phyloP scores from a whole-genome alignment of 2,329 filamentous ascomycete genomes.

The Metarhizium guizhouense region DNA sequence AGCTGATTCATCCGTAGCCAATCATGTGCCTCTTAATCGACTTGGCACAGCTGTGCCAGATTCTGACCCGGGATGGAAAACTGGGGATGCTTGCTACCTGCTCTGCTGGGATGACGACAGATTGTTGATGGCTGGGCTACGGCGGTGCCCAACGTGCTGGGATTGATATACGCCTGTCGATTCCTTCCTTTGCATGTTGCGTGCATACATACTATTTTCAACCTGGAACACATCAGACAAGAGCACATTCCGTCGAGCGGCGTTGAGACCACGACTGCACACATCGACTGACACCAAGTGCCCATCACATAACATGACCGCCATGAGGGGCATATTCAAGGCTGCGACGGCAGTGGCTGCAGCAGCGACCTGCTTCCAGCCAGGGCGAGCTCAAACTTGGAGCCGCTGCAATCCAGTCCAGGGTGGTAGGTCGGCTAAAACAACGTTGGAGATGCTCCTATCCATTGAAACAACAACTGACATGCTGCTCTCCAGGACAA shows the following conservation, averaged over 20 bases:
- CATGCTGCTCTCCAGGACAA: conserved; percentile 26
- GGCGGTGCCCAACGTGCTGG: neutral
- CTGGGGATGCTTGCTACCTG: neutral
- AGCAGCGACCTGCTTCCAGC: conserved; percentile 6
- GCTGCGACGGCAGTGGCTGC: conserved; percentile 1
- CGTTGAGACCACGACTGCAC: neutral
- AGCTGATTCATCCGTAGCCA: neutral
- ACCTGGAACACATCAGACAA: no score
- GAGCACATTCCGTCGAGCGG: no score
- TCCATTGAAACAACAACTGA: neutral
- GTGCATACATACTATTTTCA: no score
- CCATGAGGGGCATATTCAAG: conserved; percentile 1
- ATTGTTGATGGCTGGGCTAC: neutral
- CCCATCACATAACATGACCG: neutral
- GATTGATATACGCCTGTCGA: neutral
- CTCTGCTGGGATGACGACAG: neutral
- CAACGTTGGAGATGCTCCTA: neutral
- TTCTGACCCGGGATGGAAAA: neutral
- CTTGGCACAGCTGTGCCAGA: neutral
- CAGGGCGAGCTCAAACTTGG: conserved; percentile 29
- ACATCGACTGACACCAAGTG: neutral
- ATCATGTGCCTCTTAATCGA: neutral
- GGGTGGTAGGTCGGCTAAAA: conserved; percentile 18
- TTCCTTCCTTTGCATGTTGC: neutral
- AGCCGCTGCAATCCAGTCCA: conserved; percentile 30